Evolutionary conservation across 1,284 basidiomycete species (phyloP).

Genomic region (Kalmanozyma brasiliensis): DNA sequence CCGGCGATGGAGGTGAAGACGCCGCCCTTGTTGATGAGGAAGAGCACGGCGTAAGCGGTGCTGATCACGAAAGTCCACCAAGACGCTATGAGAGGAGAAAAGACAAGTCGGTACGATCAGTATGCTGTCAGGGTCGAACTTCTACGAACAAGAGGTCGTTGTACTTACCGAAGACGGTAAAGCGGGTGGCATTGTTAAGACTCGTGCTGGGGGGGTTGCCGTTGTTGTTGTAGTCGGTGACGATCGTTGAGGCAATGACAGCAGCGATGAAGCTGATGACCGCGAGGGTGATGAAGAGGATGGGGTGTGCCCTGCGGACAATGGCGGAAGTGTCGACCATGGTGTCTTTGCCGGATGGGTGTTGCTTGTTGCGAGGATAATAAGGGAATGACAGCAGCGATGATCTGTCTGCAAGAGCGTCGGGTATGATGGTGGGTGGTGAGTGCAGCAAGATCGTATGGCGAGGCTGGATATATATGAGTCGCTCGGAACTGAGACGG

Average conservation of each 20-base stretch:
- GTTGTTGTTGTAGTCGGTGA: slow-evolving; percentile 61
- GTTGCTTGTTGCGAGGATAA: too few species aligned
- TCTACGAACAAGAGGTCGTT: too few species aligned
- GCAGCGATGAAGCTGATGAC: slow-evolving; percentile 61
- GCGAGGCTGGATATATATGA: too few species aligned
- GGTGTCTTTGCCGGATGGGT: neutral
- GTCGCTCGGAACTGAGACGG: too few species aligned
- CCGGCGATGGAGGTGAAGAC: slow-evolving; percentile 65
- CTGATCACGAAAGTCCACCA: slow-evolving; percentile 66
- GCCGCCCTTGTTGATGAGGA: slow-evolving; percentile 64
- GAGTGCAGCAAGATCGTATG: too few species aligned
- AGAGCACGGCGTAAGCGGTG: slow-evolving; percentile 59
- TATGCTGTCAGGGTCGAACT: too few species aligned
- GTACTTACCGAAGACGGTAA: slow-evolving; percentile 64
- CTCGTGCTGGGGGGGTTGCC: slow-evolving; percentile 38
- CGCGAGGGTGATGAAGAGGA: slow-evolving; percentile 58
- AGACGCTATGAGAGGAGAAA: too few species aligned
- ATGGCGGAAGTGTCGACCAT: slow-evolving; percentile 54
- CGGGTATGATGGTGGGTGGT: too few species aligned
- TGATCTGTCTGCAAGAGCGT: too few species aligned
- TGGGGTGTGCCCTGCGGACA: slow-evolving; percentile 63
- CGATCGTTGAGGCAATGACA: slow-evolving; percentile 61
- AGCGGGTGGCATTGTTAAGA: slow-evolving; percentile 56
- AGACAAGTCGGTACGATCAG: too few species aligned
- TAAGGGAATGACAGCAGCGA: too few species aligned